Evolutionary conservation across 1,284 basidiomycete species (phyloP).

Genomic region (Malassezia obtusa): DNA sequence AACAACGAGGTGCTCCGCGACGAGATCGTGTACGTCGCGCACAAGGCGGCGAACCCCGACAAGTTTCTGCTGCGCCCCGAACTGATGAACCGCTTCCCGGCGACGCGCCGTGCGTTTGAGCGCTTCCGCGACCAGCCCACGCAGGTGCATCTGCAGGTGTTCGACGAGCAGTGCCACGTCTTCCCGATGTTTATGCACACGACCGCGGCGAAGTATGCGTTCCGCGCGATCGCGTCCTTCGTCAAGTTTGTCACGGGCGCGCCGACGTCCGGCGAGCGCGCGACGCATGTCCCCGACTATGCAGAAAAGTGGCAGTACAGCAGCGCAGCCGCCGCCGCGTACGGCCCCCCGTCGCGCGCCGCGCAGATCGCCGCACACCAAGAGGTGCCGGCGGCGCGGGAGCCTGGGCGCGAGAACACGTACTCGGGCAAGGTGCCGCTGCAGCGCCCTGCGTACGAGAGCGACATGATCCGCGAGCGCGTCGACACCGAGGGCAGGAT

Average conservation of each 20-base stretch:
- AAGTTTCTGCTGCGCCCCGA: conserved; percentile 61
- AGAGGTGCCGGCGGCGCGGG: conserved; percentile 2
- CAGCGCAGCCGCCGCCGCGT: neutral
- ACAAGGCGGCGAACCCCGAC: conserved; percentile 77
- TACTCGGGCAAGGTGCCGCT: conserved; percentile 43
- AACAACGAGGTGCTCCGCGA: conserved; percentile 81
- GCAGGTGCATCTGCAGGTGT: conserved; percentile 73
- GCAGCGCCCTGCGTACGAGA: conserved; percentile 29
- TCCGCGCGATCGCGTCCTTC: conserved; percentile 48
- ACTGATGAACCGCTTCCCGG: conserved; percentile 51
- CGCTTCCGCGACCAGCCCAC: conserved; percentile 57
- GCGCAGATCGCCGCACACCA: conserved; percentile 16
- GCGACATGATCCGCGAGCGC: conserved; percentile 72
- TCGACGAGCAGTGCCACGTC: conserved; percentile 52
- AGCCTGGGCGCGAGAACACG: conserved; percentile 22
- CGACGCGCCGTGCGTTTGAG: conserved; percentile 44
- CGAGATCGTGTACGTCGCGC: conserved; percentile 74
- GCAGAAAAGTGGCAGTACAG: neutral
- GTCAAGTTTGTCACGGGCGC: conserved; percentile 47
- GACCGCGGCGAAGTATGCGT: conserved; percentile 49
- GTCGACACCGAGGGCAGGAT: conserved; percentile 67
- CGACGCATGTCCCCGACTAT: neutral
- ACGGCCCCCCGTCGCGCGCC: conserved; percentile 7
- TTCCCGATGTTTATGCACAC: conserved; percentile 50
- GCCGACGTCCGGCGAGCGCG: conserved; percentile 8